Conservation (phyloP, 2,329 filamentous ascomycete genomes). For the Cordyceps tenuipes region DNA sequence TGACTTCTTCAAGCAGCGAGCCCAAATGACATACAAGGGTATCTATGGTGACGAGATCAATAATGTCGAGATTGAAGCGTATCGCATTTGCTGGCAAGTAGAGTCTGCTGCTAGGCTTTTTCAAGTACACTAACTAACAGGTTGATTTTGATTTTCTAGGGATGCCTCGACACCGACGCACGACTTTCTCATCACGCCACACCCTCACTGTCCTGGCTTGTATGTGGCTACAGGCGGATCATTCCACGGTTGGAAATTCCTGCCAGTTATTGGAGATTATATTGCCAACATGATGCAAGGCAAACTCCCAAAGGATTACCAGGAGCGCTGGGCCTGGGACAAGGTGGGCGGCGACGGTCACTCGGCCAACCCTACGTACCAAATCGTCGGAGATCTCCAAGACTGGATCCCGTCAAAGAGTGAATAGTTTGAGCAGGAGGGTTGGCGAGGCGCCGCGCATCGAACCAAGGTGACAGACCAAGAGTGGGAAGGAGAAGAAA, state of each 20-base stretch:
- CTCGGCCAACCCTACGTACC: conserved; percentile 35
- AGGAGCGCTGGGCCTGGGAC: conserved; percentile 39
- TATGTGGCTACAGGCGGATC: conserved; percentile 55
- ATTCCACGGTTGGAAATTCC: conserved; percentile 58
- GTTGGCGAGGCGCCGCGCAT: not conserved
- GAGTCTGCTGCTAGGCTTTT: not conserved
- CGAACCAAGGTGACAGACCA: not conserved
- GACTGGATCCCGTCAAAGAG: conserved; percentile 18
- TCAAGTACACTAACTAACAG: not conserved
- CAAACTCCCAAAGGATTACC: conserved; percentile 29
- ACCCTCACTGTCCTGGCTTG: conserved; percentile 40
- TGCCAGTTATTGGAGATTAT: conserved; percentile 55
- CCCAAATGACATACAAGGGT: conserved; percentile 29
- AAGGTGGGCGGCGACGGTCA: conserved; percentile 32
- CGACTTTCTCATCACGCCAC: conserved; percentile 51
- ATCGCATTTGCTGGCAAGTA: conserved; percentile 39
- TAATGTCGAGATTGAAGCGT: conserved; percentile 31
- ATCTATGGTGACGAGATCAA: conserved; percentile 34
- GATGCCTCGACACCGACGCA: conserved; percentile 54
- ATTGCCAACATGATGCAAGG: conserved; percentile 40
- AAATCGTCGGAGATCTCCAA: conserved; percentile 31
- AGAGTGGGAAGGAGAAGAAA: not conserved
- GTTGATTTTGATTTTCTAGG: conserved; percentile 27
- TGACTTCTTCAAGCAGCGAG: conserved; percentile 36
- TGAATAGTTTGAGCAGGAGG: not conserved